Evolutionary conservation across 768 basidiomycete species (phyloP), one percentile per base, ranked within the genome.

Genomic region (Suillus placidus): DNA sequence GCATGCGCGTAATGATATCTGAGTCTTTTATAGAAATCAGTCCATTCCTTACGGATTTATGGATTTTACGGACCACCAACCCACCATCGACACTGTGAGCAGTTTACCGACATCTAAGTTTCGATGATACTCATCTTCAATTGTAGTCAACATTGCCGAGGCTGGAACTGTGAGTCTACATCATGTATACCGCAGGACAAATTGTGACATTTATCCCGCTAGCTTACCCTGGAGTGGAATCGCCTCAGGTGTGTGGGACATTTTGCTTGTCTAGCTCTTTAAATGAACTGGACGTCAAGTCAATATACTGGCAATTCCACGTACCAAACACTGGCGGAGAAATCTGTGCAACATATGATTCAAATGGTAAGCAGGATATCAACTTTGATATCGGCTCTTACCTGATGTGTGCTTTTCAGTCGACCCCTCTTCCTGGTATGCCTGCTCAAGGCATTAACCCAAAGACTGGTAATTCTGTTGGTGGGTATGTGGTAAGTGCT

Each of bases 211-310:
- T 14, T 10, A 2, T 32, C 40, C 20, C 9, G 9, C 2, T 43
- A 89, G 88, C 80, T 89, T 35, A 79, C 84, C 1, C 69, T 90
- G 20, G 89, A 90, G 71, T 89, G 87, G 83, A 79, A 73, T 61
- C 83, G 80, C 7, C 74, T 87, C 55, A 84, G 86, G 73, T 70
- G 49, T 7, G 51, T 35, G n/a, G 45, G 13, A 40, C 23, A 45
- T 26, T 32, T 5, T 7, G 43, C 3, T n/a, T 14, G 34, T 12
- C 1, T 1, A 34, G 35, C 6, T 16, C 8, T 40, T 45, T 61
- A 61, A 66, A 40, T 23, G 13, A 42, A 61, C 20, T 38, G 37
- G 35, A 34, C 3, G 20, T 45, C 9, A 43, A 75, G 74, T 52
- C 77, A 86, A 64, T 80, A 85, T 71, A 88, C 87, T 7, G 79